These are phyloP conservation scores for Cyathus striatus DNA, from an alignment of 768 basidiomycete genomes.

Conservation along the genomic window DNA sequence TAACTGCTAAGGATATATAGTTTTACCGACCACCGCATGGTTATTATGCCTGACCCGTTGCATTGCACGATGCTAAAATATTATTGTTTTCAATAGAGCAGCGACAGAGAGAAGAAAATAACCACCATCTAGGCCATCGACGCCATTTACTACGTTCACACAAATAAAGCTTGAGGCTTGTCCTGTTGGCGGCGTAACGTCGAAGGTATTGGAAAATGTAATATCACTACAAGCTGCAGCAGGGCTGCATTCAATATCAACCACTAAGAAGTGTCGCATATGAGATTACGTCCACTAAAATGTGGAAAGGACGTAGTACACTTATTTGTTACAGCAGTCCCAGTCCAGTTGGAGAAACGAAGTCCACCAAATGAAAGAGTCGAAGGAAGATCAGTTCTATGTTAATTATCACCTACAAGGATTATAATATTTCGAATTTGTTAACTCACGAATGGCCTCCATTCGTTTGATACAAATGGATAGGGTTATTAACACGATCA, in stretches of 20 bases:
- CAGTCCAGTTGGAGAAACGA: constrained; percentile 40
- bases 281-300: neutral
- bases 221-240: constrained; percentile 42
- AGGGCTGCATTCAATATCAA: constrained; percentile 46
- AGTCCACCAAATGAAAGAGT: constrained; percentile 41
- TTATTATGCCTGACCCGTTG: constrained; percentile 3
- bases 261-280: constrained; percentile 23
- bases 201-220: constrained; percentile 33
- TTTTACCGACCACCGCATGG: neutral
- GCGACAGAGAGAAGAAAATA: neutral
- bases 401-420: neutral
- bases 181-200: constrained; percentile 30
- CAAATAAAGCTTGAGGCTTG: constrained; percentile 35
- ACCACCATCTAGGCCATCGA: constrained; percentile 27
- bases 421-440: neutral
- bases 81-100: neutral
- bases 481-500: constrained; percentile 39
- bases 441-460: constrained; percentile 34
- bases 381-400: constrained; percentile 46
- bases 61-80: constrained; percentile 3
- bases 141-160: constrained; percentile 34
- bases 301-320: constrained; percentile 19
- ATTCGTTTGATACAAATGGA: constrained; percentile 51
- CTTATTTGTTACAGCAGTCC: constrained; percentile 36
- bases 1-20: too few relatives aligned